Percentiles rank a stretch among this genome's conserved stretches.
These are phyloP conservation scores for Akanthomyces muscarius DNA, from an alignment of 2,329 filamentous ascomycete genomes.

Conservation along the genomic window DNA sequence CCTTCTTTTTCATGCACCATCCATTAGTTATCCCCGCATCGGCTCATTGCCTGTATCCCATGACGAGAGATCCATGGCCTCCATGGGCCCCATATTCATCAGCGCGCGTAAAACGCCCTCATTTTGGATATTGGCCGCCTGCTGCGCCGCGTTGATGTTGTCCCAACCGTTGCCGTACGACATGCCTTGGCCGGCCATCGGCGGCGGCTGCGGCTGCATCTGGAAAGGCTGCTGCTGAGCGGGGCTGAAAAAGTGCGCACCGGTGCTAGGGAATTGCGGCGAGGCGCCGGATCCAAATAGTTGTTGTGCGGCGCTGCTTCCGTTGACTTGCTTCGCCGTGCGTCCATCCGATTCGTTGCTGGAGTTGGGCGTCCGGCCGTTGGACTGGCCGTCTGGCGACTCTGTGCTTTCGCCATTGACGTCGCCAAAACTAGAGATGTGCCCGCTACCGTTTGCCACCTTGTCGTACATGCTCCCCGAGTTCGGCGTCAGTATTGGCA, in stretches of 20 bases:
- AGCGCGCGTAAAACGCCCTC: slow-evolving; percentile 55
- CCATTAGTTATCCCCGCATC: slow-evolving; percentile 9
- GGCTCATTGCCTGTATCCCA: slow-evolving; percentile 37
- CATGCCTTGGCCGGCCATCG: not conserved
- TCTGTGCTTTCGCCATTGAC: slow-evolving; percentile 43
- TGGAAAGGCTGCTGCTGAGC: not conserved
- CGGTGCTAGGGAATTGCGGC: slow-evolving; percentile 7
- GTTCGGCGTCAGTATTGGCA: slow-evolving; percentile 35
- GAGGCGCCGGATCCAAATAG: slow-evolving; percentile 2
- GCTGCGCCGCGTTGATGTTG: slow-evolving; percentile 28
- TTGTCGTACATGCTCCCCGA: slow-evolving; percentile 34
- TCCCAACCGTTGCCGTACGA: slow-evolving; percentile 39
- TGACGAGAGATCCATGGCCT: slow-evolving; percentile 52
- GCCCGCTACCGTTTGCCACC: slow-evolving; percentile 25
- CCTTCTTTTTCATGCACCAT: not conserved
- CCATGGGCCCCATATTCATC: slow-evolving; percentile 57
- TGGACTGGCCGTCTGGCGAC: slow-evolving; percentile 50
- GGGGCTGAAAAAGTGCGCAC: slow-evolving; percentile 10
- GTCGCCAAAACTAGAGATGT: slow-evolving; percentile 39
- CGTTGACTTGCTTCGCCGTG: not conserved
- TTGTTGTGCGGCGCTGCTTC: not conserved
- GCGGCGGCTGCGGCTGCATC: slow-evolving; percentile 11
- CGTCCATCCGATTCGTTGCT: slow-evolving; percentile 32
- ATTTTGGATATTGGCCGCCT: slow-evolving; percentile 32
- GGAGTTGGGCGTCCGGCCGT: slow-evolving; percentile 57